A percentile compares a stretch with the other conserved stretches of the same genome.
Conservation (phyloP, 345 rosid genomes). For the Eucalyptus polyanthemos region DNA sequence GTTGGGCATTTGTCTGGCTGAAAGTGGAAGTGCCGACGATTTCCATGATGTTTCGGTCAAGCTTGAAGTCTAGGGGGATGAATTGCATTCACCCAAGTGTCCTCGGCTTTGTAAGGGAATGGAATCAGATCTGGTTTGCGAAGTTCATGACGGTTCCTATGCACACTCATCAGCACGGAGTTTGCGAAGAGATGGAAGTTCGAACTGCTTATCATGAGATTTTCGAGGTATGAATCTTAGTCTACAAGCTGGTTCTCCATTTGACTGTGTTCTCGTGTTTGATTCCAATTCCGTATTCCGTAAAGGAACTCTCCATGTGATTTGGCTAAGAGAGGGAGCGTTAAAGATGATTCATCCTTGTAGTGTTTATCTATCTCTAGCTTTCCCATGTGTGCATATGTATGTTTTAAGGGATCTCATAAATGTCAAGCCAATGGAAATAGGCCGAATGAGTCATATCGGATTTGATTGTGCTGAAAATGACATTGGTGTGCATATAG, state of each 20-base stretch:
- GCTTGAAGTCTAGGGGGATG: background rate
- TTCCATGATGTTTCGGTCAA: background rate
- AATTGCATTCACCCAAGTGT: background rate
- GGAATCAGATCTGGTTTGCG: no score
- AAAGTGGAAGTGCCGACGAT: background rate
- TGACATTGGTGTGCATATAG: background rate
- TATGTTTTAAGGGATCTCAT: background rate
- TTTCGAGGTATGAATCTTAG: no score
- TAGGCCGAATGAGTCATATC: fast-evolving
- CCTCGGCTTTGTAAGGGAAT: background rate
- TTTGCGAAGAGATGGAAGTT: no score
- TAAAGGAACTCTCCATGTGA: background rate
- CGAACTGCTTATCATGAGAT: no score
- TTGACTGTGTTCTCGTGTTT: background rate
- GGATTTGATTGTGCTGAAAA: background rate
- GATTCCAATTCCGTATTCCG: background rate
- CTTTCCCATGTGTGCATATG: background rate
- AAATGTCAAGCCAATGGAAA: background rate
- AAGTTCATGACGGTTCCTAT: no score
- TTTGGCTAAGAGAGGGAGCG: no score
- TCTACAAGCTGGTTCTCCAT: background rate
- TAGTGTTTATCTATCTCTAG: background rate
- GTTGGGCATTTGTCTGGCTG: fast-evolving
- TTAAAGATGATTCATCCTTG: background rate
- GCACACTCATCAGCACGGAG: no score